Base-by-base conservation (phyloP, 768 basidiomycete species). In the Collybia nuda region DNA sequence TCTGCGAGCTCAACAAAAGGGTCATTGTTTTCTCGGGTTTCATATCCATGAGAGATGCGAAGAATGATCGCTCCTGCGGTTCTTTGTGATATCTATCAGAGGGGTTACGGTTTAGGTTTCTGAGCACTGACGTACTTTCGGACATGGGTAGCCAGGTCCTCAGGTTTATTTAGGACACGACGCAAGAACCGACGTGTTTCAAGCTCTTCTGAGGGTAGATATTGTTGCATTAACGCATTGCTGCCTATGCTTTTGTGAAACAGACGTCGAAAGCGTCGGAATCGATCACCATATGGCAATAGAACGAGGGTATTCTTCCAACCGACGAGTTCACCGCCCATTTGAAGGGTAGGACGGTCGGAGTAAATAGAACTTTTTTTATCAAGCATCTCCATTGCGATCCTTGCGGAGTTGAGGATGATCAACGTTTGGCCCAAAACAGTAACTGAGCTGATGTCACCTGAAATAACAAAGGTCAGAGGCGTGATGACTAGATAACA, bases 341-440 rank as follows among this genome's bases (percentile, higher is more conserved):
- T 77, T 50, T 75, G 72, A 11, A 77, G 62, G 40, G 65, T 65
- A 42, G 85, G 85, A 17, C 85, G 79, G 56, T 86, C 85, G 15
- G 85, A 86, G 62, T 86, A 86, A 39, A 80, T 74, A 21, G 79
- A 71, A 52, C 81, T 82, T 57, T 84, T 84, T 67, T 84, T 84
- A 62, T 87, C 83, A 41, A 86, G 70, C 68, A 87, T 73, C 48
- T 85, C 81, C 50, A 69, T 63, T 15, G 82, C 81, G n/a, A 71
- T 58, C 58, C 73, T 71, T 18, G 70, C 70, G 11, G 75, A 79
- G 59, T 82, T 84, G 23, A 86, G 55, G 39, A 86, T 65, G 37
- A 86, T 62, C 29, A 86, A 64, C 36, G 82, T 71, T 53, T 84
- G 84, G 2, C 84, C 83, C 3, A 86, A 67, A 11, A 85, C 69